Evolutionary conservation across 2,329 filamentous ascomycete genomes (phyloP).

Genomic region (Penicillium sp.): DNA sequence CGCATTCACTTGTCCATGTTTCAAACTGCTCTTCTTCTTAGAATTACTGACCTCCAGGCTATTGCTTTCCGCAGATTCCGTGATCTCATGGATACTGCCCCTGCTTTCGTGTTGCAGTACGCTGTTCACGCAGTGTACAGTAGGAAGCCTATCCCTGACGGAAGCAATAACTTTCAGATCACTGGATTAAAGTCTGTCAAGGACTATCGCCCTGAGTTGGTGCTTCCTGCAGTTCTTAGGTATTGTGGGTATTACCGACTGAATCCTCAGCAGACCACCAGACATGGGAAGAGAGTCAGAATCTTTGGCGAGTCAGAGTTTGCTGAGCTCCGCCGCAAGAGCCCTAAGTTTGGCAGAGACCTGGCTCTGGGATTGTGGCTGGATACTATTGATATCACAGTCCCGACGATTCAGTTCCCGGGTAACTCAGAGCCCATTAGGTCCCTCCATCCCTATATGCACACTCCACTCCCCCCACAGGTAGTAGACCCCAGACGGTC

Average conservation of each 20-base stretch:
- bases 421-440: not conserved
- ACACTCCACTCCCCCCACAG: not conserved
- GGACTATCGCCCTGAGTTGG: slow-evolving; percentile 6
- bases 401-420: not conserved
- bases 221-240: slow-evolving; percentile 6
- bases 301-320: not conserved
- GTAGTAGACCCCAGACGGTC: not conserved
- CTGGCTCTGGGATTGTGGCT: not conserved
- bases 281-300: not conserved
- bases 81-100: slow-evolving; percentile 6
- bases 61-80: slow-evolving; percentile 6
- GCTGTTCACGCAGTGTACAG: slow-evolving; percentile 6
- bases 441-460: not conserved
- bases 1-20: slow-evolving; percentile 12
- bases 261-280: not conserved
- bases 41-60: slow-evolving; percentile 12
- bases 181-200: not conserved
- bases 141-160: not conserved
- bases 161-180: not conserved
- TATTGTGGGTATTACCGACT: slow-evolving; percentile 7
- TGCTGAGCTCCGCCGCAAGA: not conserved
- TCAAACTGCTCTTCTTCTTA: slow-evolving; percentile 7
- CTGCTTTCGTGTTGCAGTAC: slow-evolving; percentile 2
- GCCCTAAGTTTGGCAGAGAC: not conserved
- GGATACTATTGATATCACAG: not conserved